These are phyloP conservation scores for Euphorbia peplus DNA, from an alignment of 345 rosid genomes.

Conservation along the genomic window DNA sequence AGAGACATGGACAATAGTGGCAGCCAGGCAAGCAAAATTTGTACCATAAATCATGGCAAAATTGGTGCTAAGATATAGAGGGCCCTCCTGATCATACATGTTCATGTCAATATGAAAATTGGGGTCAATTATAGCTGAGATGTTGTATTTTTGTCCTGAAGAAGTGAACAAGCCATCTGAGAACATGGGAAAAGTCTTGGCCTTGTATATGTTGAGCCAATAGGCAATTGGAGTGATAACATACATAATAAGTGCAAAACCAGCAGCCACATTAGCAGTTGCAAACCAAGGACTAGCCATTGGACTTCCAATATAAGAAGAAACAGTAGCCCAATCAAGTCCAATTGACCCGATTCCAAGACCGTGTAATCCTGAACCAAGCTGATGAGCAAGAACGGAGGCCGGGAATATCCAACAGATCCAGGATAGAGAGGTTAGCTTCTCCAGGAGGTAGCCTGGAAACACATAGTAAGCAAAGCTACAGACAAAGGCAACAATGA, in stretches of 20 bases:
- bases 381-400: conserved; percentile 54
- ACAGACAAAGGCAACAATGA: conserved; percentile 51
- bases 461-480: conserved; percentile 59
- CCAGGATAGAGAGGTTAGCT: conserved; percentile 54
- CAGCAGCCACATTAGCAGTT: conserved; percentile 60
- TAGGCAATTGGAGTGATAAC: conserved; percentile 52
- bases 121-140: conserved; percentile 47
- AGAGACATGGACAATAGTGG: conserved; percentile 61
- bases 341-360: conserved; percentile 59
- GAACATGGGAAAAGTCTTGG: conserved; percentile 65
- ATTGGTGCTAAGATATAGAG: conserved; percentile 49
- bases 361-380: conserved; percentile 65
- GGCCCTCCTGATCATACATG: conserved; percentile 55
- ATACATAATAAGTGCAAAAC: conserved; percentile 45
- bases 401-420: conserved; percentile 59
- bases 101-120: conserved; percentile 45
- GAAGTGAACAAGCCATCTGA: conserved; percentile 56
- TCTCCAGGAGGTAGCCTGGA: conserved; percentile 61
- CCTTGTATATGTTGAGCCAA: conserved; percentile 48
- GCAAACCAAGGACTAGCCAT: conserved; percentile 79
- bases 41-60: conserved; percentile 51
- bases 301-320: conserved; percentile 63
- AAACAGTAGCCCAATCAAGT: conserved; percentile 65
- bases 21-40: conserved; percentile 53
- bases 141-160: conserved; percentile 48